phyloP scores from a whole-genome alignment of 106 monocot genomes.

The Dendrobium huoshanense region DNA sequence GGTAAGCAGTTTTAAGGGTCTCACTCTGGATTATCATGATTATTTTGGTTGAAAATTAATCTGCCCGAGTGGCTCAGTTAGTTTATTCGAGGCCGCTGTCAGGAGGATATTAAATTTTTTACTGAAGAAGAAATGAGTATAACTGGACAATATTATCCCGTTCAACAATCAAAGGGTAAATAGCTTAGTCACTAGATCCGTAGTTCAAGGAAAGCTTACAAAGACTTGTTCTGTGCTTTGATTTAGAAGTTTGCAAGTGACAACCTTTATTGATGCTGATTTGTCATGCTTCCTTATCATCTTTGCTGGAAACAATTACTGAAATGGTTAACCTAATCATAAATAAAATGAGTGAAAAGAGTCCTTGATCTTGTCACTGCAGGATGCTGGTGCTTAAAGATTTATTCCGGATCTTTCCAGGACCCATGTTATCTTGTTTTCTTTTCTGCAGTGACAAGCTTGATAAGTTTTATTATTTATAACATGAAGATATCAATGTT shows the following conservation, averaged over 20 bases:
- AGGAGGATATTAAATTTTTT: neutral
- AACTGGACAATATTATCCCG: neutral
- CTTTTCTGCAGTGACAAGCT: neutral
- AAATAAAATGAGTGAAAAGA: no score
- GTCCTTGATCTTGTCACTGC: no score
- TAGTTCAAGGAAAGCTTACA: neutral
- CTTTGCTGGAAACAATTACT: neutral
- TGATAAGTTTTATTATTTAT: neutral
- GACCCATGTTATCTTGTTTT: slow-evolving; percentile 1
- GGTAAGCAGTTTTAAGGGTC: neutral
- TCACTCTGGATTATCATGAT: neutral
- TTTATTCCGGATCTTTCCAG: neutral
- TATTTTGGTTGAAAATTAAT: neutral
- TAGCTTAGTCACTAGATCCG: neutral
- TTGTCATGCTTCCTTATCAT: neutral
- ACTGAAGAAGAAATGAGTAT: neutral
- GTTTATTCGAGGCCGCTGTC: neutral
- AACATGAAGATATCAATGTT: neutral
- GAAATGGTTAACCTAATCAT: no score
- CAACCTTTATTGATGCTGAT: neutral
- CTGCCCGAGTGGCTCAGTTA: neutral
- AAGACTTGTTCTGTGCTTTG: neutral
- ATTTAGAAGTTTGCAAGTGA: neutral
- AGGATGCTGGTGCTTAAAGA: no score
- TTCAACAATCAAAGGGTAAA: neutral